Evolutionary conservation across 73 alveolate species (phyloP).

Genomic region (Paramecium caudatum): DNA sequence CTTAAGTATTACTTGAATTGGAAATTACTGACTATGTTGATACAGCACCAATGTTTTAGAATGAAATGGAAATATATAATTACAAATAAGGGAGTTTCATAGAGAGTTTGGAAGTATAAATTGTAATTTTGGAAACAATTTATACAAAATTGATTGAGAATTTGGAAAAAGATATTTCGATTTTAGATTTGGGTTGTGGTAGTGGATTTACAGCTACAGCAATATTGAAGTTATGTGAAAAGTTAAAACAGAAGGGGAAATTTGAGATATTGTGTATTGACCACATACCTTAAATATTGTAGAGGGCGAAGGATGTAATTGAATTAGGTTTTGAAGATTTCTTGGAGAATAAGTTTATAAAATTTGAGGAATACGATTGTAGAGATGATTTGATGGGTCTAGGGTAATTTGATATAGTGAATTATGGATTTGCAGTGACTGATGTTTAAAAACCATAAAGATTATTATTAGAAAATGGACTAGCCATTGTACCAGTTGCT

Average conservation of each 20-base stretch:
- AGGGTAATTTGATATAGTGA: slow-evolving; percentile 42
- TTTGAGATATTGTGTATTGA: slow-evolving; percentile 19
- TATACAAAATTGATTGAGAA: neutral
- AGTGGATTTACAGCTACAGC: slow-evolving; percentile 36
- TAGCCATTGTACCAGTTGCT: neutral
- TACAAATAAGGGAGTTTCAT: slow-evolving; percentile 45
- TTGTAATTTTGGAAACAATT: slow-evolving; percentile 8
- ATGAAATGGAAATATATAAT: neutral
- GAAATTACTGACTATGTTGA: slow-evolving; percentile 18
- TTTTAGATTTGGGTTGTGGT: slow-evolving; percentile 67
- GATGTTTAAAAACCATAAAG: neutral
- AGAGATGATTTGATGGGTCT: neutral
- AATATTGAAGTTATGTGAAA: neutral
- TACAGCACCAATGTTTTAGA: neutral
- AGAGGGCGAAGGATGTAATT: neutral
- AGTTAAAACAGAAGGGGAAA: neutral
- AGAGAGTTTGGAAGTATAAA: slow-evolving; percentile 26
- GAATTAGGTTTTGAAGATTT: slow-evolving; percentile 48
- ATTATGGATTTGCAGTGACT: slow-evolving; percentile 56
- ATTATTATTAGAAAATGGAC: neutral
- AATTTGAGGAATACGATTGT: slow-evolving; percentile 7
- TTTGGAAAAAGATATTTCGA: neutral
- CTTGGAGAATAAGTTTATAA: neutral
- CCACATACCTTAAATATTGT: neutral
- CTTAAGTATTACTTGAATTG: slow-evolving; percentile 44